Evolutionary conservation across 1,284 basidiomycete species (phyloP), one percentile per base, ranked within the genome.

Genomic region (Boletus semigastroideus): DNA sequence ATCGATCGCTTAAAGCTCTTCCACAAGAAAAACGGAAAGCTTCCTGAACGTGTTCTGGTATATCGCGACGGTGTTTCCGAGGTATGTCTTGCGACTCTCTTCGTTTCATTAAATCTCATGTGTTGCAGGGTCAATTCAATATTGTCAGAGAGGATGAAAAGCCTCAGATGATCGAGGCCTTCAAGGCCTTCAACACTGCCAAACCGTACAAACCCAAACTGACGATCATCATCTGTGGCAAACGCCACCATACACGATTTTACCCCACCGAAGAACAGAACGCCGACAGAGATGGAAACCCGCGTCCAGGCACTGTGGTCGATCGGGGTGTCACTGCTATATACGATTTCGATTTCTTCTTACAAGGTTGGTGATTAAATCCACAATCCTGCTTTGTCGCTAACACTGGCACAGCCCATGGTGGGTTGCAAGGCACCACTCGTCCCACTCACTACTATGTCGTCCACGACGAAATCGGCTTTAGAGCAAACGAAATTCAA

Each of bases 201-300:
- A 69, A 75, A 20, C 69, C 65, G 2, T 92, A 90, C 67, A 72
- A 64, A 4, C 90, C 89, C 1, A 80, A 83, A 61, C 67, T 93
- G 9, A 87, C 83, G 10, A 86, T 91, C 57, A 80, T 92, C 55
- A 80, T 92, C 51, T 91, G 88, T 64, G 84, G 86, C 19, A 92
- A 92, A 70, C 80, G 90, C 2, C 91, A 92, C 59, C 87, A 92
- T 64, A 90, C 90, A 11, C 83, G 90, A 13, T 92, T 92, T 74
- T 92, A 82, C 63, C 89, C 90, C 8, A 86, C 83, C 1, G 80
- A 86, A 42, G 69, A 71, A 11, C 67, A 64, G 17, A 71, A 77
- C 42, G 86, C 83, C 2, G 87, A 85, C 48, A 58, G 66, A 5
- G 79, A 87, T 51, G 86, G 86, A 1, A 91, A 91, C 56, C 85